Evolutionary conservation across 495 filamentous ascomycete species (phyloP), one percentile per base, ranked within the genome.

Genomic region (Penicillium flavigenum): DNA sequence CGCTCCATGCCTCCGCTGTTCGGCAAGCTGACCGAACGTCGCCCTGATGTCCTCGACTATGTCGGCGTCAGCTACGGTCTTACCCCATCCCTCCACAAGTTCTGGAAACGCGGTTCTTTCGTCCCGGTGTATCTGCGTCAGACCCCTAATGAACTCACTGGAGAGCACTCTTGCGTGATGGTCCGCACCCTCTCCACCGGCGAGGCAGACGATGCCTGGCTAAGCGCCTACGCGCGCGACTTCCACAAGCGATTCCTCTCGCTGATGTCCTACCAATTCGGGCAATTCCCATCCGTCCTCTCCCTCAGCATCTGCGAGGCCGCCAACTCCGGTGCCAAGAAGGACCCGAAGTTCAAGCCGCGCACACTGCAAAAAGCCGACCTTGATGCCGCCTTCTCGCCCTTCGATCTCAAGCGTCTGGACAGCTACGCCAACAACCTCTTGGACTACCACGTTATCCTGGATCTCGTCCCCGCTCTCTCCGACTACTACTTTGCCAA

Each of bases 121-220:
- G 80, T 81, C 27, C 95, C 94, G 0, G 91, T 98, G 0, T 98
- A 98, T 67, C 80, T 98, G 43, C 86, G 95, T 46, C 95, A 99
- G 79, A 99, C 95, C 4, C 78, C 95, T 6, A 98, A 97, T 66
- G 90, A 97, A 46, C 81, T 99, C 26, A 99, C 94, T 0, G 95
- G 95, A 59, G 95, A 99, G 75, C 93, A 99, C 64, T 92, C 93
- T 0, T 96, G 92, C 69, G 92, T 99, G 34, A 99, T 99, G 95
- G 81, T 99, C 32, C 86, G 90, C 51, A 86, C 89, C 5, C 76
- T 86, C 24, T 17, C 51, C 11, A 73, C 76, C 32, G 75, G 77
- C 24, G 81, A 84, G 41, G 77, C 76, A 43, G 82, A 79, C 45
- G 91, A 96, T 61, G 80, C 78, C 62, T 98, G 95, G 94, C 80